Base-by-base conservation (phyloP, 1,139 yeast genomes). In the Schwanniomyces etchellsii region DNA sequence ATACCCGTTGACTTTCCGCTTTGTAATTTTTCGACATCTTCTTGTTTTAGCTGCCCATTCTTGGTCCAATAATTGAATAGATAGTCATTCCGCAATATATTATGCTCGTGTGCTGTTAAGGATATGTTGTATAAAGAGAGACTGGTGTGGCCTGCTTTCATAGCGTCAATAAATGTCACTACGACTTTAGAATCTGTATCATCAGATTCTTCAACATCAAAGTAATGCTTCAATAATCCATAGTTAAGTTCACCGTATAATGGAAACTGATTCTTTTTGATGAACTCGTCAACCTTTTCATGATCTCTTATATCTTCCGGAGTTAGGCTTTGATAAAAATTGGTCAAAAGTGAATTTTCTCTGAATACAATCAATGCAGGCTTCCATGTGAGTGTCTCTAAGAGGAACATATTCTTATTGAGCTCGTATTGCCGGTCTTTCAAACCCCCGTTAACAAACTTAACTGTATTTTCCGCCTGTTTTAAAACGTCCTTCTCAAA, bases 281-380 rank as follows among this genome's bases (percentile, higher is more conserved):
- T 55, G 55, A 80, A 81, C 9, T 63, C 45, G 39, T 64, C 47
- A n/a, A 82, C 58, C 28, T 59, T 55, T 12, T 57, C 60, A 18
- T 54, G 52, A 38, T 72, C 65, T 40, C 89, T 64, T 39, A 74
- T 64, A 43, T 81, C 84, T 33, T 74, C 75, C 2, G 84, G 73
- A 0, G 79, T 77, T 52, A 74, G 74, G 35, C 73, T 74, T 43
- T 74, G 82, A 42, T 55, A 78, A 4, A 78, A 66, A 5, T 60
- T 57, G 0, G 82, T 69, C 28, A 70, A 50, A 33, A 74, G 48
- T 4, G 76, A 59, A 33, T 73, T 69, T 33, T 80, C 81, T 42
- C 74, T 77, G 46, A 79, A 70, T 14, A 79, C 59, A 23, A 76
- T 53, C 14, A 81, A 44, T 11, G 83, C 75, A 2, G 91, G 93